Evolutionary conservation across 2,329 filamentous ascomycete species (phyloP), one percentile per base, ranked within the genome.

Genomic region (Biscogniauxia mediterranea): DNA sequence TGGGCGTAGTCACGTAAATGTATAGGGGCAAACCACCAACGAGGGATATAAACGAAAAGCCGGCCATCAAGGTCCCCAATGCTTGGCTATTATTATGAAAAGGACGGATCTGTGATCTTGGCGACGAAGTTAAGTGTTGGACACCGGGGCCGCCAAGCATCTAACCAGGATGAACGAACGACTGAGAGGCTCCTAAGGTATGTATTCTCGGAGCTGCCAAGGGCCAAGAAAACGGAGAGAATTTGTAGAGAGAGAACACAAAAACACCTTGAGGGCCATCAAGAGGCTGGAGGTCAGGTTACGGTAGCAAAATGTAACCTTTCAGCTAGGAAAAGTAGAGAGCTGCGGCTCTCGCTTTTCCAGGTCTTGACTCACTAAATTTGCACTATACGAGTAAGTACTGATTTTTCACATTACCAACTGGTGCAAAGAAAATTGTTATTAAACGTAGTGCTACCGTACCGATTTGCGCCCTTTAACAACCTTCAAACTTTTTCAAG

Each of bases 221-320:
- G 38, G 38, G 38, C 17, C 25, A 20, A 32, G 13, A 20, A 55
- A n/a, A n/a, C 20, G 5, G 19, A 21, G 19, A 52, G 20, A 11
- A 11, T 6, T 46, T n/a, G 46, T 3, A 28, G 23, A 55, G 72
- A 52, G 20, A 26, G 23, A 32, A 13, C 13, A 52, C 23, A 57
- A 20, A 53, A 53, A 46, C 61, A 70, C 64, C 55, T 65, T 55
- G 61, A 66, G 25, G 61, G 65, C 57, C 60, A 62, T 20, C 46
- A 21, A 54, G 21, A 49, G 26, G 26, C 38, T 46, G 13, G 15
- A 46, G 11, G 38, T 46, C 28, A 13, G 55, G 19, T 55, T 21
- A 23, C 55, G 20, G 19, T 3, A 51, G 8, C n/a, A n/a, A 13
- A 54, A 9, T 52, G 54, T 32, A 46, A 46, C 38, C 38, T 17